phyloP scores from a whole-genome alignment of 768 basidiomycete species.

The Leccinum barrowsii region DNA sequence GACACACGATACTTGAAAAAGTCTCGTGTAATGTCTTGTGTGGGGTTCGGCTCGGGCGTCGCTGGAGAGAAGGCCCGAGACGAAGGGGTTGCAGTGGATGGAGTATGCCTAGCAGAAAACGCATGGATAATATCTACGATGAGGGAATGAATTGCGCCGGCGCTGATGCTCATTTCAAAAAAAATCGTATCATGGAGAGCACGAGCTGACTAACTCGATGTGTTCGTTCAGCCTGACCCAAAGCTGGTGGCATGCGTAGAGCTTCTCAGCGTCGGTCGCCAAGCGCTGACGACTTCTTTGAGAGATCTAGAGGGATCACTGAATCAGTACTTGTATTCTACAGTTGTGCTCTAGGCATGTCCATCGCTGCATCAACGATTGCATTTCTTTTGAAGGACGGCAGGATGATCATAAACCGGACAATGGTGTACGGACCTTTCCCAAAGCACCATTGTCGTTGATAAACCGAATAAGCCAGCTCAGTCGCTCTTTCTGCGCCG shows the following conservation, averaged over 20 bases:
- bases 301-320: conserved; percentile 56
- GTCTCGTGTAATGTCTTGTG: conserved; percentile 73
- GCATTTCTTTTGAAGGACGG: background rate
- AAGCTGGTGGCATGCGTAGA: conserved; percentile 75
- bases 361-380: background rate
- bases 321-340: conserved; percentile 2
- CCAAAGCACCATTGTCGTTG: conserved; percentile 77
- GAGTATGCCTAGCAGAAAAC: conserved; percentile 51
- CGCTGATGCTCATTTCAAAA: conserved; percentile 33
- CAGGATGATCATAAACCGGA: background rate
- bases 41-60: conserved; percentile 46
- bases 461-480: conserved; percentile 88
- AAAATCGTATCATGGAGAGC: background rate
- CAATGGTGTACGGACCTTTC: conserved; percentile 48
- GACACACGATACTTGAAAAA: conserved; percentile 75
- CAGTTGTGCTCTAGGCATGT: background rate
- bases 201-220: conserved; percentile 46
- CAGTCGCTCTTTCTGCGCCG: conserved; percentile 68
- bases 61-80: conserved; percentile 20
- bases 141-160: conserved; percentile 54
- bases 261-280: conserved; percentile 80
- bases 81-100: conserved; percentile 13
- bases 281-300: conserved; percentile 73
- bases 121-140: conserved; percentile 67
- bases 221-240: conserved; percentile 76